Percentiles rank a stretch among this genome's conserved stretches.
Evolutionary conservation across 208 protist genomes (phyloP).

Genomic region (Trypanosoma rangeli): DNA sequence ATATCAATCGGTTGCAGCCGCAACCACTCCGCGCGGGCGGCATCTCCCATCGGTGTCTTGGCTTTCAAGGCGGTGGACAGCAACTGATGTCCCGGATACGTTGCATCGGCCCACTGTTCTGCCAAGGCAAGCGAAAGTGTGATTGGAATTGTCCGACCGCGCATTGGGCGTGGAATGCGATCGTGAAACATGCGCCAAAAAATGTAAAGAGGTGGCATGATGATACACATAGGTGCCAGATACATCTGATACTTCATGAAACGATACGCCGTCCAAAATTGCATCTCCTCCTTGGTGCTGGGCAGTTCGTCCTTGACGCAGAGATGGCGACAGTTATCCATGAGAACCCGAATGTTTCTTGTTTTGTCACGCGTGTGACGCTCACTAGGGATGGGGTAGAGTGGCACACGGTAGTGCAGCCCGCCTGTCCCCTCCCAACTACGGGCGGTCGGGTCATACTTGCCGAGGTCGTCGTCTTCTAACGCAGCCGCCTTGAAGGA

Average conservation of each 20-base stretch:
- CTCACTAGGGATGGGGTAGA: conserved; percentile 83
- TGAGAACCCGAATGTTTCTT: conserved; percentile 88
- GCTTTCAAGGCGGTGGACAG: conserved; percentile 75
- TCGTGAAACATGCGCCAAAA: conserved; percentile 82
- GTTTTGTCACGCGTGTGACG: conserved; percentile 76
- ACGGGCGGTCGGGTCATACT: conserved; percentile 64
- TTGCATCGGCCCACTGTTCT: conserved; percentile 83
- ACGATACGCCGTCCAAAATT: conserved; percentile 86
- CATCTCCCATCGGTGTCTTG: conserved; percentile 90
- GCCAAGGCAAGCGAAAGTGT: conserved; percentile 63
- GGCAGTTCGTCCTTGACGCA: conserved; percentile 86
- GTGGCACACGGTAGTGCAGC: conserved; percentile 78
- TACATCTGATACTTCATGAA: conserved; percentile 91
- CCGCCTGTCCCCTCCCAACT: conserved; percentile 80
- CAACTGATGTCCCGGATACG: conserved; percentile 82
- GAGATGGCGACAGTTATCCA: conserved; percentile 88
- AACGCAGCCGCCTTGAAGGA: conserved; percentile 66
- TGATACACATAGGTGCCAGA: conserved; percentile 69
- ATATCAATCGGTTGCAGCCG: conserved; percentile 86
- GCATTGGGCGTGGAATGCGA: conserved; percentile 53
- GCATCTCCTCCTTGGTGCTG: conserved; percentile 76
- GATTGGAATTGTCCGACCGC: conserved; percentile 72
- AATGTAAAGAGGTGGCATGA: conserved; percentile 84
- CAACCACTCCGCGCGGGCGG: conserved; percentile 85
- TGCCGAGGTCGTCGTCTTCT: conserved; percentile 55